Conservation (phyloP, 75 land plant species). For the Isoetes taiwanensis region DNA sequence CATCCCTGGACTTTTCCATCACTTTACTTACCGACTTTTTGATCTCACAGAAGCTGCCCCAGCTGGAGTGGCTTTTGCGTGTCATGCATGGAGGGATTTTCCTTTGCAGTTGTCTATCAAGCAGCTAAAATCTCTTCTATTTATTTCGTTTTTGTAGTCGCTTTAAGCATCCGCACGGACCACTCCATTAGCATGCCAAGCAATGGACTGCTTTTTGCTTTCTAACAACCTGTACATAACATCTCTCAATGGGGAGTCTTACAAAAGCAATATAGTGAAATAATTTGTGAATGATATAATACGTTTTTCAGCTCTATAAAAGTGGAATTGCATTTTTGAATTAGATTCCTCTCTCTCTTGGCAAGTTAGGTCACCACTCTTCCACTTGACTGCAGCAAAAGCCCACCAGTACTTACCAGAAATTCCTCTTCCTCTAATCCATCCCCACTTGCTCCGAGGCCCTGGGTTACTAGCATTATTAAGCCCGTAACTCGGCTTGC, state of each 20-base stretch:
- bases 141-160: slow-evolving; percentile 85
- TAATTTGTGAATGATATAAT: neutral
- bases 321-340: slow-evolving; percentile 86
- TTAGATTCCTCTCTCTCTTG: slow-evolving; percentile 59
- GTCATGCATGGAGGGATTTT: slow-evolving; percentile 79
- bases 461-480: slow-evolving; percentile 31
- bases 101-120: slow-evolving; percentile 78
- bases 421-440: slow-evolving; percentile 47
- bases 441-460: slow-evolving; percentile 18
- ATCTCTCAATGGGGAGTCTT: neutral
- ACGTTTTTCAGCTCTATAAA: slow-evolving; percentile 72
- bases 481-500: slow-evolving; percentile 72
- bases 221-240: slow-evolving; percentile 40
- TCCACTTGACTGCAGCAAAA: slow-evolving; percentile 39
- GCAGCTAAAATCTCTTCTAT: slow-evolving; percentile 79
- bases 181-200: slow-evolving; percentile 86
- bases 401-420: slow-evolving; percentile 22
- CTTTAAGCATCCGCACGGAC: slow-evolving; percentile 55
- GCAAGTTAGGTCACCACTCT: slow-evolving; percentile 57
- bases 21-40: slow-evolving; percentile 33
- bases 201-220: slow-evolving; percentile 74
- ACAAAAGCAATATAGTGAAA: slow-evolving; percentile 5
- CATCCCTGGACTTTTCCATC: neutral
- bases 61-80: slow-evolving; percentile 78
- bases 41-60: slow-evolving; percentile 47